Percentiles rank a stretch among this genome's conserved stretches.
Evolutionary conservation across 73 alveolate species (phyloP).

Genomic region (Symbiodinium pilosum): DNA sequence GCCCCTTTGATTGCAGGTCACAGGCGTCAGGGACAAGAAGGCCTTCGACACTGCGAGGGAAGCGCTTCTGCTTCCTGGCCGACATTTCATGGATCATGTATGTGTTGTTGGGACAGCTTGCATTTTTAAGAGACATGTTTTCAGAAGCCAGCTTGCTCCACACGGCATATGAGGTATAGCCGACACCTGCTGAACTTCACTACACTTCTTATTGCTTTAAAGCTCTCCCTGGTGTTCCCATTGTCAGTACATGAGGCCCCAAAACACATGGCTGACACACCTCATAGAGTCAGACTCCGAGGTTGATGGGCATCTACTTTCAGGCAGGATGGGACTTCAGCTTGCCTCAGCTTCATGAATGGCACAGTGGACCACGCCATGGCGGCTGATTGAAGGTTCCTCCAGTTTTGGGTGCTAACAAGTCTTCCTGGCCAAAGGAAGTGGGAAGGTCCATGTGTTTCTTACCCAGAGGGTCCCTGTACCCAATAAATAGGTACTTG

Average conservation of each 20-base stretch:
- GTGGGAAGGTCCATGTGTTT: too few relatives aligned
- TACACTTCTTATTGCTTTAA: too few relatives aligned
- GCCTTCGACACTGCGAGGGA: conserved; percentile 82
- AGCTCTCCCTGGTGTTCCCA: too few relatives aligned
- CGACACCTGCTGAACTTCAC: neutral
- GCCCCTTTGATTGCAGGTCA: neutral
- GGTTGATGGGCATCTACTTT: neutral
- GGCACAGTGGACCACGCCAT: neutral
- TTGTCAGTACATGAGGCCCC: too few relatives aligned
- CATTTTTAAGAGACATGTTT: too few relatives aligned
- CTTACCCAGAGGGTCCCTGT: too few relatives aligned
- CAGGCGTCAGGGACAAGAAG: conserved; percentile 45
- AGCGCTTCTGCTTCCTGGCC: conserved; percentile 63
- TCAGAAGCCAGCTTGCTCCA: neutral
- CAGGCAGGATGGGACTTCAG: neutral
- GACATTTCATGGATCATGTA: too few relatives aligned
- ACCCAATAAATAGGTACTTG: too few relatives aligned
- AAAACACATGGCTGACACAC: neutral
- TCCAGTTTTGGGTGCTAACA: too few relatives aligned
- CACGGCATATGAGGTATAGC: neutral
- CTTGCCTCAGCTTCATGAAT: neutral
- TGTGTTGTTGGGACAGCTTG: neutral
- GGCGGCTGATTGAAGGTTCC: too few relatives aligned
- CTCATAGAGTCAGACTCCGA: neutral
- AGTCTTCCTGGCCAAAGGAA: too few relatives aligned